These are phyloP conservation scores for Atractiella rhizophila DNA, from an alignment of 768 basidiomycete genomes.

Conservation along the genomic window DNA sequence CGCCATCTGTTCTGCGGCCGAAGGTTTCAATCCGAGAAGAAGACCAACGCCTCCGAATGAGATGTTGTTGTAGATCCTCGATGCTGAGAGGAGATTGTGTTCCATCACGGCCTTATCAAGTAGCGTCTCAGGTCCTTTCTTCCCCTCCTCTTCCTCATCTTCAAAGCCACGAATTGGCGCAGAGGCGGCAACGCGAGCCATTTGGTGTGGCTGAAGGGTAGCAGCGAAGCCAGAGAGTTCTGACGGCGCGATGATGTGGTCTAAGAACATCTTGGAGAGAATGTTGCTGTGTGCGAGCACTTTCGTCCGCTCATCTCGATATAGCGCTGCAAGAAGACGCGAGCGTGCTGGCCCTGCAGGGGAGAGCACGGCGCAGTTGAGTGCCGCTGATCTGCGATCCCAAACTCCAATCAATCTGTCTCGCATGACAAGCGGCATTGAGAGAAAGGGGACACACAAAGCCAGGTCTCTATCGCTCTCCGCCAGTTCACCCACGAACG, in stretches of 20 bases:
- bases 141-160: conserved; percentile 15
- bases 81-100: conserved; percentile 87
- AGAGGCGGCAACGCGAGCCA: conserved; percentile 68
- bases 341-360: conserved; percentile 93
- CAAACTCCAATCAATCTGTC: conserved; percentile 76
- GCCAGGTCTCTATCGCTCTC: neutral
- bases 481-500: conserved; percentile 36
- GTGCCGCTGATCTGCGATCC: conserved; percentile 69
- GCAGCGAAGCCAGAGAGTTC: conserved; percentile 77
- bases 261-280: conserved; percentile 92
- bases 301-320: conserved; percentile 68
- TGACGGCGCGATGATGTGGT: conserved; percentile 70
- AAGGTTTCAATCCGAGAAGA: conserved; percentile 63
- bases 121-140: conserved; percentile 81
- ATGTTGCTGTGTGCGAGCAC: conserved; percentile 65
- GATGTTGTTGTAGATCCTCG: conserved; percentile 93
- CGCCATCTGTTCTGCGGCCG: conserved; percentile 89
- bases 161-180: conserved; percentile 27
- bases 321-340: conserved; percentile 68
- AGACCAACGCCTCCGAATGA: conserved; percentile 81
- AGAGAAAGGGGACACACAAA: neutral
- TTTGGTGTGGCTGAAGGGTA: conserved; percentile 69
- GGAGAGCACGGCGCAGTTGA: conserved; percentile 85
- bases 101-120: conserved; percentile 96
- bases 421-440: conserved; percentile 7